Base-by-base conservation (phyloP, 208 protist species). In the Porcisia hertigi region DNA sequence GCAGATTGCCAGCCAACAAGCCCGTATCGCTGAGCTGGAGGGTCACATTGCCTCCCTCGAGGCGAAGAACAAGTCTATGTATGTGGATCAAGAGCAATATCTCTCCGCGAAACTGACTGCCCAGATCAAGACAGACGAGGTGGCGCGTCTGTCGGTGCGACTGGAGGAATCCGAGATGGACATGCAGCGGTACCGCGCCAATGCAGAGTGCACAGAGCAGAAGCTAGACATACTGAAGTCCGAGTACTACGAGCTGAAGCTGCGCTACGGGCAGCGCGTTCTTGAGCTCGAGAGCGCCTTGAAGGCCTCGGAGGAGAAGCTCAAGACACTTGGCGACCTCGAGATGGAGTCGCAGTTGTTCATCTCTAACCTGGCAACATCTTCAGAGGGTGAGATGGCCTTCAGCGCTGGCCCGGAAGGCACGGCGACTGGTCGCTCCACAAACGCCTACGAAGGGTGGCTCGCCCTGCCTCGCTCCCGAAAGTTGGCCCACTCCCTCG, bases 141-240 rank as follows among this genome's bases (percentile, higher is more conserved):
- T 91, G 1, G 88, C 93, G 16, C 85, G 91, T n/a, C 84, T 95
- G 14, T 78, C 85, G 0, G 82, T 97, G 71, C 90, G 88, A 11
- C 75, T 97, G 36, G 87, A 94, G 63, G 90, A 97, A 73, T 77
- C 91, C 3, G 91, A 97, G 73, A 87, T 95, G 86, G 87, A 97
- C 43, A 67, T 64, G 30, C 85, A 93, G 73, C 87, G 89, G 4
- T 91, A 94, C 77, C 92, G 90, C 71, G 84, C 91, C 41, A 88
- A 80, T 43, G 89, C 91, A 9, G 93, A 97, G 80, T 97, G 93
- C 81, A 86, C 72, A 25, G 93, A 97, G 79, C 91, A 97, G 75
- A 97, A 97, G 76, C 80, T 97, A 8, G 93, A 97, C 57, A 97
- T 97, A 60, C 79, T 97, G 0, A 97, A 97, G 74, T 86, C 88